These are phyloP conservation scores for Cladorrhinum samala DNA, from an alignment of 495 filamentous ascomycete genomes.

Conservation along the genomic window DNA sequence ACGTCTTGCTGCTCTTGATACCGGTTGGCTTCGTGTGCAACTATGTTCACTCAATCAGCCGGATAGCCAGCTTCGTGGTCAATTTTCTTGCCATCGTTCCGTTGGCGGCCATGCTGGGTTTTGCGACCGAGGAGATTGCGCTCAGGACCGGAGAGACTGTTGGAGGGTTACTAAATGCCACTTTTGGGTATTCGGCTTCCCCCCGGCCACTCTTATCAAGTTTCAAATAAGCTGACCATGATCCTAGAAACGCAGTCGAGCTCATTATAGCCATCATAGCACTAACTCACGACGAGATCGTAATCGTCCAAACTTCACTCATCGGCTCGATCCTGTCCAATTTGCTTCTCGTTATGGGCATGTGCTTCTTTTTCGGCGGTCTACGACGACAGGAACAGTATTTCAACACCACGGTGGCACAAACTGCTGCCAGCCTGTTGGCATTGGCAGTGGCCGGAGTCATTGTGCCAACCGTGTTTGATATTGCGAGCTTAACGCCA, in stretches of 20 bases:
- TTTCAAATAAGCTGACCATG: too few species aligned
- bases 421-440: constrained; percentile 79
- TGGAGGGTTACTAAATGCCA: constrained; percentile 80
- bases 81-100: constrained; percentile 90
- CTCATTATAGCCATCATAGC: constrained; percentile 87
- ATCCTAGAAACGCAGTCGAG: constrained; percentile 83
- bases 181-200: constrained; percentile 61
- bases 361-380: constrained; percentile 90
- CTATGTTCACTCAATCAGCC: constrained; percentile 49
- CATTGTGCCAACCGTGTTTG: constrained; percentile 86
- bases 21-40: constrained; percentile 72
- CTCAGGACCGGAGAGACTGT: constrained; percentile 78
- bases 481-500: constrained; percentile 32
- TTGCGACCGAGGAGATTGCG: constrained; percentile 86
- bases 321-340: constrained; percentile 91
- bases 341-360: constrained; percentile 82
- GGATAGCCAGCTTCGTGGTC: constrained; percentile 66
- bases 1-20: constrained; percentile 70
- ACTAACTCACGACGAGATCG: constrained; percentile 61
- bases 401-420: constrained; percentile 91
- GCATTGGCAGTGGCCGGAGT: constrained; percentile 72
- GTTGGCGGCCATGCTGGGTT: constrained; percentile 81
- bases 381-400: constrained; percentile 72
- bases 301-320: constrained; percentile 88
- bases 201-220: too few species aligned